Base-by-base conservation (phyloP, 2,329 filamentous ascomycete genomes). In the Coniella vitis region DNA sequence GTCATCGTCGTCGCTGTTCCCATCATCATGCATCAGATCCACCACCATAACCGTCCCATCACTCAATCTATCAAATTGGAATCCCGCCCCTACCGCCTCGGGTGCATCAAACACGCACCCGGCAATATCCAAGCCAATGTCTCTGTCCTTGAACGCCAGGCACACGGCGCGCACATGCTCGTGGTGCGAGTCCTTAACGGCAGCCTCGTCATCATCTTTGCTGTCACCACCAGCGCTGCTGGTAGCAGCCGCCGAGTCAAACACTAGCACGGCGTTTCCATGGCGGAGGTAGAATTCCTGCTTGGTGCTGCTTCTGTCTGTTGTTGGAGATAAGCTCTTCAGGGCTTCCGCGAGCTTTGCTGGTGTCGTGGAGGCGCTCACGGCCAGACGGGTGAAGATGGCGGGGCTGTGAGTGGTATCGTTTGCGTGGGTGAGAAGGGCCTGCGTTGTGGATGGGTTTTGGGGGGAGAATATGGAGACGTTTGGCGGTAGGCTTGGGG, bases 131-230 rank as follows among this genome's bases (percentile, higher is more conserved):
- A 58, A 51, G 4, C 55, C 53, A 38, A 58, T 54, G 14, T 56
- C 57, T 1, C 50, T 53, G 21, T 57, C 54, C 42, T 54, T 57
- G 16, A 58, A 47, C 25, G 57, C 57, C 14, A 58, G 38, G 34
- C 57, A 58, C 0, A 58, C 55, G 12, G 43, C 44, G 4, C 57
- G 50, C n/a, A 58, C 57, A 38, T 58, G 57, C 37, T 58, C 55
- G 17, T 58, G 57, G 14, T 58, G 57, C 14, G 37, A 17, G 12
- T 58, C 57, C 12, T 51, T 43, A 8, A 52, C n/a, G n/a, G n/a
- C 22, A 2, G 49, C 52, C 13, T 43, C 48, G 13, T 14, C 13
- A 13, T 50, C 53, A 3, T 48, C 39, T 17, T 45, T 20, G 3
- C 17, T 3, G 12, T 38, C 3, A 29, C 5, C 25, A 29, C 17